Evolutionary conservation across 140 eudicot genomes (phyloP).

Genomic region (Cichorium intybus): DNA sequence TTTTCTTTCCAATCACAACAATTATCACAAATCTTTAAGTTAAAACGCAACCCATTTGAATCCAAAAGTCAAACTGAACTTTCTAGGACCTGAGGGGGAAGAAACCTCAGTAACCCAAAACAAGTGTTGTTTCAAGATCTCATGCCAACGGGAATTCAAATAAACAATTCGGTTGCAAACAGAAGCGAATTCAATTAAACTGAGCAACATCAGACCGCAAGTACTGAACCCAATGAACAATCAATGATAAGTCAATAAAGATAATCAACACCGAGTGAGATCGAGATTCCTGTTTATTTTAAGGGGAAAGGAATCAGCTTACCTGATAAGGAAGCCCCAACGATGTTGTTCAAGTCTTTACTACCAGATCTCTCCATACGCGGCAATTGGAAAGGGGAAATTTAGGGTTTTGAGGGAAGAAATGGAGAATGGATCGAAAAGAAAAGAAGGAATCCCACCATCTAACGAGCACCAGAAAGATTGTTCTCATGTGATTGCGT

Average conservation of each 20-base stretch:
- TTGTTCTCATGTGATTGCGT: constrained; percentile 24
- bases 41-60: constrained; percentile 7
- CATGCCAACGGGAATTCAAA: constrained; percentile 9
- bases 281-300: background rate
- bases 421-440: constrained; percentile 10
- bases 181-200: background rate
- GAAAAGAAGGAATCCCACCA: constrained; percentile 17
- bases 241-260: background rate
- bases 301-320: background rate
- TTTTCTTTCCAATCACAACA: background rate
- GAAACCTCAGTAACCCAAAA: background rate
- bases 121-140: constrained; percentile 16
- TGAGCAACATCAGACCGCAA: background rate
- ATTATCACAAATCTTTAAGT: constrained; percentile 14
- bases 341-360: constrained; percentile 4
- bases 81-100: background rate
- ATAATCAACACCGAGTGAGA: background rate
- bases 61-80: background rate
- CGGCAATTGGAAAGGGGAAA: constrained; percentile 1
- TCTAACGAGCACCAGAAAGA: constrained; percentile 12
- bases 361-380: constrained; percentile 24
- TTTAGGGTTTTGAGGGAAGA: constrained; percentile 26
- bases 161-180: background rate
- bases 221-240: constrained; percentile 1
- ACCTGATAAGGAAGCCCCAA: constrained; percentile 19